Evolutionary conservation across 1,139 yeast species (phyloP).

Genomic region (Arxiozyma telluris): DNA sequence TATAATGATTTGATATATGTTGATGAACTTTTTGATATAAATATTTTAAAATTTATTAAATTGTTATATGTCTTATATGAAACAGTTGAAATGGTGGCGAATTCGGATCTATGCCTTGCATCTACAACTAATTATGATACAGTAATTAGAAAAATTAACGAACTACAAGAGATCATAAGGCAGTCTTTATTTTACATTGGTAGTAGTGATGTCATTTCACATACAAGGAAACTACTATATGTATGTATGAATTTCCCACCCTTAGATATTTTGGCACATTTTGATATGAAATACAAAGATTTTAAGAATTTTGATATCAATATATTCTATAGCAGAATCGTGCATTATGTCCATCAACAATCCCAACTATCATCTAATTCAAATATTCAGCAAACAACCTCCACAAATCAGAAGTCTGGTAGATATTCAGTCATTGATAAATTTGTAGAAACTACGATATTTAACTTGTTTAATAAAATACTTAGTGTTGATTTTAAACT

Average conservation of each 20-base stretch:
- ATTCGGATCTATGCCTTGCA: neutral
- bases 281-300: conserved; percentile 9
- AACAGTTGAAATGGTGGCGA: neutral
- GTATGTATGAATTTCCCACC: conserved; percentile 20
- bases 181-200: conserved; percentile 10
- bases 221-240: conserved; percentile 12
- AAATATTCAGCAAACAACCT: neutral
- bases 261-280: conserved; percentile 8
- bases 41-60: conserved; percentile 8
- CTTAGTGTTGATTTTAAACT: neutral
- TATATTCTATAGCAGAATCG: neutral
- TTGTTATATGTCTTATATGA: neutral
- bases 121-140: conserved; percentile 1
- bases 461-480: conserved; percentile 1
- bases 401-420: neutral
- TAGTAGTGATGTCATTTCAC: conserved; percentile 12
- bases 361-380: neutral
- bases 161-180: conserved; percentile 7
- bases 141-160: conserved; percentile 6
- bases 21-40: conserved; percentile 18
- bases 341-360: neutral
- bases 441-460: conserved; percentile 2
- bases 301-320: conserved; percentile 4
- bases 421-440: neutral
- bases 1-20: conserved; percentile 21